Percentiles rank a stretch among this genome's conserved stretches.
Evolutionary conservation across 169 alveolate species (phyloP).

Genomic region (Blepharisma undulans): DNA sequence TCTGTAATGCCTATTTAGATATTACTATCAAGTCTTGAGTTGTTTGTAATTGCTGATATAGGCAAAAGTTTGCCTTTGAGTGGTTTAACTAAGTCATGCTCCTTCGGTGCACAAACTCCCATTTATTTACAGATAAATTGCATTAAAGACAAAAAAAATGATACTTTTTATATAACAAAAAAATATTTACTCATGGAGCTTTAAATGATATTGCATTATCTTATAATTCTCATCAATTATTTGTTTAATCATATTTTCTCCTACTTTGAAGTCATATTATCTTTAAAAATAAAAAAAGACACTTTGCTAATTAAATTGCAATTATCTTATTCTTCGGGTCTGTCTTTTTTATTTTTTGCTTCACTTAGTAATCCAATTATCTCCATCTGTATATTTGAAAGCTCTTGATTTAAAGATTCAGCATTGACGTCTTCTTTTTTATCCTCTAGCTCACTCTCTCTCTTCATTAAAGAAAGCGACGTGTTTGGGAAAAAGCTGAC

Average conservation of each 20-base stretch:
- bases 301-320: not conserved
- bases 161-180: no score
- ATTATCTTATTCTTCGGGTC: not conserved
- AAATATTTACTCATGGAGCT: not conserved
- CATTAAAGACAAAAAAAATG: not conserved
- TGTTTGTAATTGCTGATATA: not conserved
- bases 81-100: not conserved
- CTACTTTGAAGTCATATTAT: not conserved
- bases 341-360: not conserved
- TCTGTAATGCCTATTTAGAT: not conserved
- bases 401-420: not conserved
- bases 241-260: no score
- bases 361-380: not conserved
- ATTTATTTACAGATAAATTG: not conserved
- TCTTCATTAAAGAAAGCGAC: constrained; percentile 11
- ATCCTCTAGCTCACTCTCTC: not conserved
- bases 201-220: no score
- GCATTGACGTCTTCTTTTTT: not conserved
- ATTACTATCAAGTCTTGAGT: not conserved
- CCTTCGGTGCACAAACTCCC: not conserved
- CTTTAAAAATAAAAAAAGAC: no score
- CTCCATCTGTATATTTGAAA: not conserved
- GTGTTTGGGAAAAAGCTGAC: constrained; percentile 61
- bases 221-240: no score
- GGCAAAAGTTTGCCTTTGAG: not conserved